A percentile compares a stretch with the other conserved stretches of the same genome.
phyloP scores from a whole-genome alignment of 169 alveolate genomes.

The Cryptosporidium sp. region DNA sequence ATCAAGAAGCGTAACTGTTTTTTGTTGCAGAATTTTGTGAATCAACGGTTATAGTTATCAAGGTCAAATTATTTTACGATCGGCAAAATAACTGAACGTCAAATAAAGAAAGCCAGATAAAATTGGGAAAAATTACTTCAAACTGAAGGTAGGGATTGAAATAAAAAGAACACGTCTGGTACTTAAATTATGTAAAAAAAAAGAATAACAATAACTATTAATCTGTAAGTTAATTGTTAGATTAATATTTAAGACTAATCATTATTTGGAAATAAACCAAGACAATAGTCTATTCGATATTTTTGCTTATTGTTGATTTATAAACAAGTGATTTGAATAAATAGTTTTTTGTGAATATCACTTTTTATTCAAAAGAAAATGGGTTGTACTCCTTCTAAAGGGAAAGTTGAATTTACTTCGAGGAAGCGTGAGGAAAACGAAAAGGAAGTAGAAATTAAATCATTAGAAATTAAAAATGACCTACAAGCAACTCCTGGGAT shows the following conservation, averaged over 20 bases:
- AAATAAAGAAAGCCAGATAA: neutral
- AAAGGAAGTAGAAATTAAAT: neutral
- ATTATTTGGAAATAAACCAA: neutral
- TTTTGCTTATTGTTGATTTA: neutral
- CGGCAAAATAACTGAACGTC: conserved; percentile 2
- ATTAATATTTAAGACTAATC: neutral
- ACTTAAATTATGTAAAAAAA: neutral
- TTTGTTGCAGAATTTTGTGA: neutral
- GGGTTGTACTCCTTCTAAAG: conserved; percentile 50
- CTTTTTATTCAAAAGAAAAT: conserved; percentile 7
- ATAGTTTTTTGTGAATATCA: neutral
- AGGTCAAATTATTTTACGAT: neutral
- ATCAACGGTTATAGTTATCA: neutral
- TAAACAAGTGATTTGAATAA: neutral
- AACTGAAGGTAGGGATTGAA: neutral
- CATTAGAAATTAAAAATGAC: neutral
- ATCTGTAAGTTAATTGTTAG: neutral
- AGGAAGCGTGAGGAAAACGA: conserved; percentile 17
- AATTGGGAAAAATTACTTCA: neutral
- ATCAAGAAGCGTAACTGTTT: neutral
- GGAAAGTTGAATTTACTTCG: conserved; percentile 42
- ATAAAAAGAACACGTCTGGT: neutral
- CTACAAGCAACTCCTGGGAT: conserved; percentile 75
- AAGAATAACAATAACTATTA: neutral
- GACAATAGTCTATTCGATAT: neutral